Base-by-base conservation (phyloP, 2,329 filamentous ascomycete genomes). In the Epichloe festucae region DNA sequence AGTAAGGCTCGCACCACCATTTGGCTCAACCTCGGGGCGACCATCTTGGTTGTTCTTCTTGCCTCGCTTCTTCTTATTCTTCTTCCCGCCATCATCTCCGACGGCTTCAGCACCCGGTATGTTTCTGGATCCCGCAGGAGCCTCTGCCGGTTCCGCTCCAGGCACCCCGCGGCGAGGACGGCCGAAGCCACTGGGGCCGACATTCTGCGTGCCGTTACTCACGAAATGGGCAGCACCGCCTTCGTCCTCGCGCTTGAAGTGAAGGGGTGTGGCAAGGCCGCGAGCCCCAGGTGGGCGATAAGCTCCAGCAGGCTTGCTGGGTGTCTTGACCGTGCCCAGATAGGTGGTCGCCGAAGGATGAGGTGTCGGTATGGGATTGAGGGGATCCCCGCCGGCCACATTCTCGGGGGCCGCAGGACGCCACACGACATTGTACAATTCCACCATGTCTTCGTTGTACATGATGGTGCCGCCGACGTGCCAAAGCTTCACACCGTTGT, bases 241-340 rank as follows among this genome's bases (percentile, higher is more conserved):
- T 70, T 98, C 89, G 58, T 98, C 93, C 68, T 98, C 93, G 53
- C 93, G 89, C 76, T 95, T 95, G 75, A 97, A 98, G 60, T 93
- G 87, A 56, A 97, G 75, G 10, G 93, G 93, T 0, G 93, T 97
- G 50, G 82, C 79, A 56, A 86, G 82, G 49, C 93, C 93, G 59
- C 93, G 86, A 31, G 93, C 93, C 58, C 93, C 93, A 3, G 93
- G 93, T 40, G 93, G 93, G 46, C 93, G 85, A 67, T 98, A 98
- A 3, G 93, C 93, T 58, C 93, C 93, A n/a, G 88, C 89, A 44
- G 93, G 89, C 74, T 98, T 98, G 55, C 89, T 93, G 4, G 93
- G 90, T 4, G 90, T 91, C 78, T 97, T 97, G 62, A 87, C 83
- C 3, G 85, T 90, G 57, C 82, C 85, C 49, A 96, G 76, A 63